A percentile compares a stretch with the other conserved stretches of the same genome.
Conservation (phyloP, 2,329 filamentous ascomycete genomes). For the Trichophyton benhamiae region DNA sequence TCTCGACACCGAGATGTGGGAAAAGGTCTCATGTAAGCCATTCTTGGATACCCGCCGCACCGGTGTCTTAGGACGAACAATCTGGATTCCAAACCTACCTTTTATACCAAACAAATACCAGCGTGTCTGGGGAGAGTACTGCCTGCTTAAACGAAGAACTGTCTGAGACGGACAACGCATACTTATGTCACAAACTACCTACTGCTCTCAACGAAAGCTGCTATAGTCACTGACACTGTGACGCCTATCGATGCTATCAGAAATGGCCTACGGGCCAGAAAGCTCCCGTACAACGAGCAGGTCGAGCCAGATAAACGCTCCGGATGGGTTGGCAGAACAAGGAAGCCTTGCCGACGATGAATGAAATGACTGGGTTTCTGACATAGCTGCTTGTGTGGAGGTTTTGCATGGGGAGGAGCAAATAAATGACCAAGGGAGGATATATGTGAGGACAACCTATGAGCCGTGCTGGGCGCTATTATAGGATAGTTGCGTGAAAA, state of each 20-base stretch:
- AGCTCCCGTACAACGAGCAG: neutral
- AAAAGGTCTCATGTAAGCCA: constrained; percentile 57
- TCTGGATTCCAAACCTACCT: constrained; percentile 67
- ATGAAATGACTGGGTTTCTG: neutral
- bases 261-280: neutral
- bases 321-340: neutral
- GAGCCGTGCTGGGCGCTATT: too few species aligned
- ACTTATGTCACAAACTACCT: too few species aligned
- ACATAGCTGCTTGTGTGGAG: neutral
- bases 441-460: too few species aligned
- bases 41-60: constrained; percentile 76
- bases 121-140: constrained; percentile 80
- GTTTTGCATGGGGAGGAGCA: too few species aligned
- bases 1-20: constrained; percentile 62
- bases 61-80: constrained; percentile 56
- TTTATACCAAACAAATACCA: constrained; percentile 57
- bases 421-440: too few species aligned
- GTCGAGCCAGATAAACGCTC: neutral
- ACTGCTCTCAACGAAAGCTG: too few species aligned
- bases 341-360: neutral
- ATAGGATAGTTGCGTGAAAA: too few species aligned
- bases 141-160: constrained; percentile 53
- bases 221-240: too few species aligned
- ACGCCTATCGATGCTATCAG: too few species aligned
- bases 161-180: neutral